Base-by-base conservation (phyloP, 1,139 yeast species). In the Zygoascus hellenicus region DNA sequence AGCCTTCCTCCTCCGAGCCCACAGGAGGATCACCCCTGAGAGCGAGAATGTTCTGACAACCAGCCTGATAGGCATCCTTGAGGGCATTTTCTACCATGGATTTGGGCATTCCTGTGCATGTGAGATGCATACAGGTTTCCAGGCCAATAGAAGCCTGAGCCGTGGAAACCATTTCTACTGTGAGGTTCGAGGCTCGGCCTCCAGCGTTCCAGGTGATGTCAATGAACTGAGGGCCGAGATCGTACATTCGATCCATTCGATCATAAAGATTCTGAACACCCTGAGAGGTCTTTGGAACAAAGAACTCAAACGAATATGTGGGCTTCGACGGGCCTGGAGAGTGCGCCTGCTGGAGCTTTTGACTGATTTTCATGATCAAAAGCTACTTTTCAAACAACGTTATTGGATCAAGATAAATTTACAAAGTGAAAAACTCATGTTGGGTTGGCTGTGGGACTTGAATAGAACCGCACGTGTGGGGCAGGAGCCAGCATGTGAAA, bases 171-270 rank as follows among this genome's bases (percentile, higher is more conserved):
- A 92, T 84, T 59, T 90, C 97, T 48, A 87, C 83, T 38, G 97
- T 85, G 58, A 87, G 71, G 45, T 79, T 78, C 5, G 95, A 82
- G 43, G 85, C 70, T 50, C 90, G 75, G 7, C 97, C 97, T 38
- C 98, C 98, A 2, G 98, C 98, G 61, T 90, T 90, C 98, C 98
- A 92, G 1, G 98, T 92, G 54, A 92, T 86, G 63, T 92, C 98
- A 51, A 92, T 82, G 64, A 92, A 92, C 53, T 86, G 80, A 1
- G 98, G 98, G 54, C 84, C 83, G 59, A 90, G 74, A 56, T 86
- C 90, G 66, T 87, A 88, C 98, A 92, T 92, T 66, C 97, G 79
- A 63, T 92, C 97, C 94, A 92, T 92, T 64, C 98, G 78, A 65
- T 92, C 98, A 68, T 90, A 92, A 50, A 92, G 74, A 63, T 92